Conservation (phyloP, 1,139 yeast species). For the Geotrichum phurueaensis region DNA sequence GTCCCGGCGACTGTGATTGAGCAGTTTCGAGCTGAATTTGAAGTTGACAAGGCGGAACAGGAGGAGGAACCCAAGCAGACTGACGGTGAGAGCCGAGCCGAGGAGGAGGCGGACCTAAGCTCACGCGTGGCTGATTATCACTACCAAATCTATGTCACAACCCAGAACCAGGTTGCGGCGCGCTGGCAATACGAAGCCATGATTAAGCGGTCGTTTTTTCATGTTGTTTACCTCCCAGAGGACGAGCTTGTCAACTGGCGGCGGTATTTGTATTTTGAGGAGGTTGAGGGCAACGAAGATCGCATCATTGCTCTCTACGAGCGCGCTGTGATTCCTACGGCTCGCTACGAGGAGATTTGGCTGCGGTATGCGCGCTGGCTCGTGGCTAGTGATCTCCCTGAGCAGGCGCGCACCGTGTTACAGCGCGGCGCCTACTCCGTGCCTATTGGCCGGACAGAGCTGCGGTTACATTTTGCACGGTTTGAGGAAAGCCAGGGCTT, state of each 20-base stretch:
- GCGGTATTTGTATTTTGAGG: constrained; percentile 53
- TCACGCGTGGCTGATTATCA: constrained; percentile 28
- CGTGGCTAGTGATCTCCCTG: constrained; percentile 21
- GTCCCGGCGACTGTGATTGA: constrained; percentile 26
- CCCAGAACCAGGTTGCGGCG: constrained; percentile 54
- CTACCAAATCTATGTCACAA: constrained; percentile 51
- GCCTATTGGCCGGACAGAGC: constrained; percentile 34
- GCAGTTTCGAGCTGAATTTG: constrained; percentile 30
- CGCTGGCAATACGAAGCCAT: constrained; percentile 55
- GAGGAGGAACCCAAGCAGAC: constrained; percentile 1
- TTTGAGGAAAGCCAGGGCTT: constrained; percentile 31
- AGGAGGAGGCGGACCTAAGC: constrained; percentile 30
- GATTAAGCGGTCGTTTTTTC: constrained; percentile 49
- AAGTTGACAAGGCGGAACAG: constrained; percentile 22
- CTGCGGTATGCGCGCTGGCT: constrained; percentile 50
- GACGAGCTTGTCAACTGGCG: constrained; percentile 56
- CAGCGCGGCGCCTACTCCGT: constrained; percentile 31
- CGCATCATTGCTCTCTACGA: constrained; percentile 47
- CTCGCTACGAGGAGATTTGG: constrained; percentile 56
- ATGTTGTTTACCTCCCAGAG: constrained; percentile 40
- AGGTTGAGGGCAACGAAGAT: constrained; percentile 32
- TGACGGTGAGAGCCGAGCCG: constrained; percentile 2
- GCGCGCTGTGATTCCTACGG: constrained; percentile 44
- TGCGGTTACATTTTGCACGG: constrained; percentile 33
- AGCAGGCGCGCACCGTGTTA: constrained; percentile 26